Percentiles rank a stretch among this genome's conserved stretches.
These are phyloP conservation scores for Leptomonas pyrrhocoris DNA, from an alignment of 208 protist genomes.

Conservation along the genomic window DNA sequence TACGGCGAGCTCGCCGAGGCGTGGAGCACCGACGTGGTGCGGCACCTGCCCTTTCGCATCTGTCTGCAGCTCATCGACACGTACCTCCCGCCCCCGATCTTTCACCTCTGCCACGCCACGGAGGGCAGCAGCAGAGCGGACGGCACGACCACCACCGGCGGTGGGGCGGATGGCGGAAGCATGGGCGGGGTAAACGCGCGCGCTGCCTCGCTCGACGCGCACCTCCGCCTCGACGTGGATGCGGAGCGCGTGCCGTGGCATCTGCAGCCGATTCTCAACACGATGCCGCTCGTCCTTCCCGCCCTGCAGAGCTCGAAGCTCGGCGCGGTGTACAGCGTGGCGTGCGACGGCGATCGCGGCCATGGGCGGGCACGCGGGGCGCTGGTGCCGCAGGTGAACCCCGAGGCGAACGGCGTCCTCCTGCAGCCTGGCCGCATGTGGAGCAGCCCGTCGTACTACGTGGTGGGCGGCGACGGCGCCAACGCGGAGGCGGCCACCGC, in stretches of 20 bases:
- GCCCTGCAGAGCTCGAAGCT: conserved; percentile 30
- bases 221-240: conserved; percentile 15
- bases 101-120: conserved; percentile 15
- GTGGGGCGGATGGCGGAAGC: neutral
- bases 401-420: conserved; percentile 33
- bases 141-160: neutral
- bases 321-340: conserved; percentile 26
- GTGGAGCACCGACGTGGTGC: conserved; percentile 32
- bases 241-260: conserved; percentile 32
- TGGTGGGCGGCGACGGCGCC: conserved; percentile 27
- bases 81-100: conserved; percentile 49
- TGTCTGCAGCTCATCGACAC: conserved; percentile 58
- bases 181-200: neutral
- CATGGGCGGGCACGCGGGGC: conserved; percentile 14
- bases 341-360: conserved; percentile 18
- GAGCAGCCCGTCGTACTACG: conserved; percentile 32
- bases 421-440: conserved; percentile 36
- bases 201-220: neutral
- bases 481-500: conserved; percentile 18
- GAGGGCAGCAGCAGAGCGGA: conserved; percentile 9
- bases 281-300: conserved; percentile 14
- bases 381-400: conserved; percentile 16
- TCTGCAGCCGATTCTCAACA: conserved; percentile 30
- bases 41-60: conserved; percentile 41
- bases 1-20: conserved; percentile 16